Evolutionary conservation across 129 eudicot genomes (phyloP), one percentile per base, ranked within the genome.

Genomic region (Mikania micrantha): DNA sequence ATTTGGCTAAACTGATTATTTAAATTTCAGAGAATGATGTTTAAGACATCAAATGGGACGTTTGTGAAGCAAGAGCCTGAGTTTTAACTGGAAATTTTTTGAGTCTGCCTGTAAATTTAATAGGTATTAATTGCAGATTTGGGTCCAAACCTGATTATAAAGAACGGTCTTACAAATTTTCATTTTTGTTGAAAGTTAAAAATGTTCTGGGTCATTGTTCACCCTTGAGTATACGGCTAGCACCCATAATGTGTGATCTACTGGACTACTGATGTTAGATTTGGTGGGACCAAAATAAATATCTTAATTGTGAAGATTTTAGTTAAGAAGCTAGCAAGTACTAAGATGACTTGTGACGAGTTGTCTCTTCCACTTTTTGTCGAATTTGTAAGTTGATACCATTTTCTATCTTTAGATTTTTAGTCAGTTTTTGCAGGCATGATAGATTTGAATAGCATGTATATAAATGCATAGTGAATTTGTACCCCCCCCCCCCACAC

Each of bases 11-110:
- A n/a, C n/a, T n/a, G n/a, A n/a, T n/a, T n/a, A n/a, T n/a, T n/a
- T n/a, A n/a, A 35, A 44, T 67, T 39, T 28, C 70, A 76, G 80
- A 68, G 64, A 61, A 76, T 76, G 64, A 68, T 60, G 80, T 69
- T 68, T 20, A 70, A 76, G 62, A 47, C 57, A 60, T 68, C 80
- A 68, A 68, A 32, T 0, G 64, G 70, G 56, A 60, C 38, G 80
- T 25, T 68, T 49, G 68, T 60, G 80, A 76, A 76, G 49, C 80
- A 76, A 76, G 80, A 76, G 69, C 75, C 80, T 27, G 70, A 62
- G 65, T 76, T 48, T 68, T 76, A 67, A 68, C 41, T 16, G 36
- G 10, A 69, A 48, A 7, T 27, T 25, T 48, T 73, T 49, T 34
- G 47, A 63, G 77, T 34, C 34, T 60, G 62, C 62, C 15, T 76